phyloP scores from a whole-genome alignment of 495 filamentous ascomycete genomes.

The Hypoxylon fragiforme region DNA sequence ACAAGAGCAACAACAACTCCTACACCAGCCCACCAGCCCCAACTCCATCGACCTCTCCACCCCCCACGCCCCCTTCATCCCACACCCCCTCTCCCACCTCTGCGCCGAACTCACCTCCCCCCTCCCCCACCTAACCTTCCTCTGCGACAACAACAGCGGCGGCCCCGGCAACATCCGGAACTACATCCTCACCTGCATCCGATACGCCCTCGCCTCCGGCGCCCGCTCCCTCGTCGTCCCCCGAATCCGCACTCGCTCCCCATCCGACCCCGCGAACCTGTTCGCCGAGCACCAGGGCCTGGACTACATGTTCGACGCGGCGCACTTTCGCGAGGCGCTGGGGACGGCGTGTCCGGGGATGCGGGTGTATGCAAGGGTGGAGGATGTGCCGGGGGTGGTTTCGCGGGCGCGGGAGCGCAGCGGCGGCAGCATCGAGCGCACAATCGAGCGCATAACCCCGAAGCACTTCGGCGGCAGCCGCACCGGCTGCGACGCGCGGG shows the following conservation, averaged over 20 bases:
- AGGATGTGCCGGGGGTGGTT: constrained; percentile 49
- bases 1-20: background rate
- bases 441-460: constrained; percentile 46
- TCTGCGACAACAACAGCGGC: constrained; percentile 57
- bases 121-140: constrained; percentile 46
- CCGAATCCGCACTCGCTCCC: constrained; percentile 41
- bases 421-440: constrained; percentile 14
- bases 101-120: constrained; percentile 46
- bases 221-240: constrained; percentile 51
- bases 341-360: constrained; percentile 45
- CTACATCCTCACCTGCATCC: constrained; percentile 54
- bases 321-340: constrained; percentile 45
- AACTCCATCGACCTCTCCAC: constrained; percentile 39
- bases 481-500: constrained; percentile 48
- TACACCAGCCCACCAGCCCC: background rate
- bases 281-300: constrained; percentile 39
- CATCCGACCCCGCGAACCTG: constrained; percentile 37
- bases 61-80: constrained; percentile 45
- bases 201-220: constrained; percentile 55
- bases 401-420: constrained; percentile 10
- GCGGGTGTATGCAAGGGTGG: constrained; percentile 38
- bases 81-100: constrained; percentile 50
- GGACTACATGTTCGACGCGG: constrained; percentile 52
- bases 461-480: constrained; percentile 43
- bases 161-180: constrained; percentile 58